Evolutionary conservation across 352 stramenopile species (phyloP).

Genomic region (Paralagenidium karlingii): DNA sequence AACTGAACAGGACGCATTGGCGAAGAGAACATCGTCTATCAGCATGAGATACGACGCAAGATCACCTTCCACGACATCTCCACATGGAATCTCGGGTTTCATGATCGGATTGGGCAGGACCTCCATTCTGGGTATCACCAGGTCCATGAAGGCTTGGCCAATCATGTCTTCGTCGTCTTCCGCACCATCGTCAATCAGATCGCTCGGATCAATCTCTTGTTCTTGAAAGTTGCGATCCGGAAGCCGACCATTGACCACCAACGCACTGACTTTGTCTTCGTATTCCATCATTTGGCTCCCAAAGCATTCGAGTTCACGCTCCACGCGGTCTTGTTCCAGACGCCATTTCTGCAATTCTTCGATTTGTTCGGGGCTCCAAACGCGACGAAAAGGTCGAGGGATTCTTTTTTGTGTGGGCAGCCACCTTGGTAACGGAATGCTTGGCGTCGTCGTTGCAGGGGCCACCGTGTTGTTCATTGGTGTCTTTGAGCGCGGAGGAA

Average conservation of each 20-base stretch:
- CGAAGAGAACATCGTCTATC: conserved; percentile 44
- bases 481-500: too few relatives aligned
- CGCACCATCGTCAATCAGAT: conserved; percentile 57
- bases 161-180: conserved; percentile 28
- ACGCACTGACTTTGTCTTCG: conserved; percentile 57
- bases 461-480: too few relatives aligned
- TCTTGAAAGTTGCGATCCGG: conserved; percentile 25
- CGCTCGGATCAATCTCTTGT: conserved; percentile 40
- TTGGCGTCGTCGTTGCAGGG: too few relatives aligned
- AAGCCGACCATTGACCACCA: conserved; percentile 56
- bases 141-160: conserved; percentile 12
- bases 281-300: conserved; percentile 54
- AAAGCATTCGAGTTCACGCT: conserved; percentile 25
- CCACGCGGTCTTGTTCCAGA: conserved; percentile 40
- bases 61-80: conserved; percentile 42
- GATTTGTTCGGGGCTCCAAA: conserved; percentile 47
- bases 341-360: conserved; percentile 29
- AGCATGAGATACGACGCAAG: conserved; percentile 63
- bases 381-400: conserved; percentile 51
- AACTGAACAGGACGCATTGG: conserved; percentile 3
- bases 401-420: too few relatives aligned
- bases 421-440: too few relatives aligned
- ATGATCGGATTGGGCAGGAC: conserved; percentile 31
- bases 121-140: conserved; percentile 35
- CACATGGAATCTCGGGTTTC: conserved; percentile 46